Conservation (phyloP, 441 rosid genomes). For the Eruca vesicaria region DNA sequence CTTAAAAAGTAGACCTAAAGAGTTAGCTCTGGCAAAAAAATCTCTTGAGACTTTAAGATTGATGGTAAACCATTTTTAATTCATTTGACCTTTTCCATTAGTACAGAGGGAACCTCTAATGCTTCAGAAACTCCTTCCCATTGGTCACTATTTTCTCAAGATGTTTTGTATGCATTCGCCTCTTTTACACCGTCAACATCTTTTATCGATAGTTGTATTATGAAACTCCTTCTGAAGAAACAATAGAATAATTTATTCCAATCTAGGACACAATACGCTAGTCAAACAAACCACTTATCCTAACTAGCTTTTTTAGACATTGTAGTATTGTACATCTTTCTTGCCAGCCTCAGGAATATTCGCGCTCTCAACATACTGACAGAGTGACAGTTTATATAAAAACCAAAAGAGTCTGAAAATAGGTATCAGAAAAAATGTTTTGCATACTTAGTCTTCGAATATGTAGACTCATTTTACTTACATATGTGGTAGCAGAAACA, state of each 20-base stretch:
- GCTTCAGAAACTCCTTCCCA: constrained; percentile 43
- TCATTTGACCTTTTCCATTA: constrained; percentile 58
- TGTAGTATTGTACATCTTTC: constrained; percentile 71
- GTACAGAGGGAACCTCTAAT: constrained; percentile 68
- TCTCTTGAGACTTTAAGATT: neutral
- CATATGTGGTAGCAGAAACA: constrained; percentile 86
- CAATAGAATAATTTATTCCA: neutral
- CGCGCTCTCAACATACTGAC: constrained; percentile 93
- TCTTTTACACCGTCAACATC: constrained; percentile 49
- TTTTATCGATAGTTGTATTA: constrained; percentile 62
- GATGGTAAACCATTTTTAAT: neutral
- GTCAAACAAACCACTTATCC: neutral
- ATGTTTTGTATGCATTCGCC: constrained; percentile 72
- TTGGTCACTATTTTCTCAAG: constrained; percentile 56
- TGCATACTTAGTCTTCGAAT: neutral
- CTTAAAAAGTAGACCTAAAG: constrained; percentile 34
- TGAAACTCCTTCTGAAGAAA: constrained; percentile 66
- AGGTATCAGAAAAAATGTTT: neutral
- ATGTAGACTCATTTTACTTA: constrained; percentile 41
- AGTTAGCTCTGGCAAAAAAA: constrained; percentile 11
- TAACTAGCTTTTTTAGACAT: neutral
- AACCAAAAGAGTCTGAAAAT: constrained; percentile 9
- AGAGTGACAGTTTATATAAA: constrained; percentile 73
- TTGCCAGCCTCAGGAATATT: constrained; percentile 81
- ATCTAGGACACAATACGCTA: neutral